phyloP scores from a whole-genome alignment of 2,329 filamentous ascomycete genomes.

The Penicillium sp. region DNA sequence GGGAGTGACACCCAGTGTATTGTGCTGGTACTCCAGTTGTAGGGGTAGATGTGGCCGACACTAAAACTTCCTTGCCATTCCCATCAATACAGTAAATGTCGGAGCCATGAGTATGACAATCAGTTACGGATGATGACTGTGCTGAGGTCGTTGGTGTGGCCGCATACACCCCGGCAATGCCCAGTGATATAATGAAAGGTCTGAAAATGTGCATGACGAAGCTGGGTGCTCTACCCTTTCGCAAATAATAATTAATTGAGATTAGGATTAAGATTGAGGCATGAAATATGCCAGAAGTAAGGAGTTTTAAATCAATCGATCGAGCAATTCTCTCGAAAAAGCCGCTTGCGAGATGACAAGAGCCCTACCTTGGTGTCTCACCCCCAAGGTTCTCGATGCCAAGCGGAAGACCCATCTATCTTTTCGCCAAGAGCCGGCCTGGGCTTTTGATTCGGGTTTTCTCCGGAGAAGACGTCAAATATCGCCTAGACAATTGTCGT shows the following conservation, averaged over 20 bases:
- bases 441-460: neutral
- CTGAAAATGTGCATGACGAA: conserved; percentile 8
- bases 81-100: conserved; percentile 35
- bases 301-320: neutral
- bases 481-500: conserved; percentile 1
- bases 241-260: neutral
- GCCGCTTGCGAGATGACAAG: neutral
- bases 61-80: conserved; percentile 35
- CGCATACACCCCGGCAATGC: conserved; percentile 14
- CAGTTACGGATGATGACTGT: conserved; percentile 49
- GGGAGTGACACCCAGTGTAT: conserved; percentile 64
- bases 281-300: neutral
- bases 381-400: conserved; percentile 22
- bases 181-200: conserved; percentile 11
- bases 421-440: conserved; percentile 10
- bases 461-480: neutral
- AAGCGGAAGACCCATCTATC: conserved; percentile 11
- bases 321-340: neutral
- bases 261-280: neutral
- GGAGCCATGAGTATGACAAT: conserved; percentile 50
- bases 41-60: conserved; percentile 48
- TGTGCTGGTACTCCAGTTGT: conserved; percentile 56
- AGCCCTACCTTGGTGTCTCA: conserved; percentile 3
- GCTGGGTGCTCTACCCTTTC: neutral
- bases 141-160: conserved; percentile 29